Conservation (phyloP, 1,284 basidiomycete species). For the Schizopora paradoxa region DNA sequence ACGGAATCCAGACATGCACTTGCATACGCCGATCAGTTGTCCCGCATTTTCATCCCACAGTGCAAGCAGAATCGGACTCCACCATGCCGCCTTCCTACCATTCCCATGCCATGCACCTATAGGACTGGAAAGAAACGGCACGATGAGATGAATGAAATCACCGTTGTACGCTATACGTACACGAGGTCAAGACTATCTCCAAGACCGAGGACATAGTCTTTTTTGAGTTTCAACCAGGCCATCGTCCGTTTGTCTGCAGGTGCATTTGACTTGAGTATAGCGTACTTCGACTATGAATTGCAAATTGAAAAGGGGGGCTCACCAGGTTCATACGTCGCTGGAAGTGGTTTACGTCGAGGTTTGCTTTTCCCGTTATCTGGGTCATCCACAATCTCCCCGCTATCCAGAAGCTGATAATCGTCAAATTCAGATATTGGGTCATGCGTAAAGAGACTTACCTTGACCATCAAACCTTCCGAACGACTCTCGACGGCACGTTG, state of each 20-base stretch:
- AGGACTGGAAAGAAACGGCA: too few species aligned
- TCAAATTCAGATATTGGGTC: not conserved
- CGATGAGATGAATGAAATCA: slow-evolving; percentile 29
- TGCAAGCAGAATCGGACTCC: slow-evolving; percentile 86
- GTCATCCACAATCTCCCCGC: slow-evolving; percentile 36
- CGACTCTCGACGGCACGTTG: slow-evolving; percentile 72
- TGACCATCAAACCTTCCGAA: slow-evolving; percentile 93
- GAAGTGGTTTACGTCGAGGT: slow-evolving; percentile 62
- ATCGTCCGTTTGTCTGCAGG: slow-evolving; percentile 63
- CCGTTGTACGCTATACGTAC: slow-evolving; percentile 13
- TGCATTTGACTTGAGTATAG: not conserved
- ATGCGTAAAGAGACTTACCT: slow-evolving; percentile 46
- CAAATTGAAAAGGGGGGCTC: slow-evolving; percentile 17
- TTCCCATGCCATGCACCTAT: slow-evolving; percentile 89
- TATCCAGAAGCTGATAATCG: slow-evolving; percentile 52
- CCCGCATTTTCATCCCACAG: slow-evolving; percentile 71
- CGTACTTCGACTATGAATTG: slow-evolving; percentile 1
- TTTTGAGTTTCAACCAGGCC: slow-evolving; percentile 84
- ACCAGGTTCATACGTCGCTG: slow-evolving; percentile 88
- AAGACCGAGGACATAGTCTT: slow-evolving; percentile 64
- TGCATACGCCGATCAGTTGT: slow-evolving; percentile 77
- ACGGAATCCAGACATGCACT: slow-evolving; percentile 88
- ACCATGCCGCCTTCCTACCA: slow-evolving; percentile 91
- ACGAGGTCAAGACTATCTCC: slow-evolving; percentile 56
- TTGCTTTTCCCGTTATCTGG: slow-evolving; percentile 32